A percentile compares a stretch with the other conserved stretches of the same genome.
Evolutionary conservation across 805 yeast genomes (phyloP).

Genomic region (Pichia rugopelliculosa): DNA sequence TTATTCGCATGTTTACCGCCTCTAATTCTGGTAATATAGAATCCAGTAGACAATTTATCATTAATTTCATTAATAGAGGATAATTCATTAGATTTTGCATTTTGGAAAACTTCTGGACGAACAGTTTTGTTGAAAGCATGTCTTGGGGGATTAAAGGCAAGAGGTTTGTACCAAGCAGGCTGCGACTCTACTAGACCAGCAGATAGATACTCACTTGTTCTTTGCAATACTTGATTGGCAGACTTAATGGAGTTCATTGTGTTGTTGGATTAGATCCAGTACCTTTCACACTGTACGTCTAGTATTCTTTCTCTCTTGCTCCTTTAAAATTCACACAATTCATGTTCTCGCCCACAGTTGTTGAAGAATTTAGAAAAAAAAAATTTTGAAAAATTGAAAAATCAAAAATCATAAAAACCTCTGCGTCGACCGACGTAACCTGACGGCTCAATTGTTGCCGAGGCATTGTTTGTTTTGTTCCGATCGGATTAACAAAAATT

Average conservation of each 20-base stretch:
- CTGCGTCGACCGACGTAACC: neutral
- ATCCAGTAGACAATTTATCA: constrained; percentile 13
- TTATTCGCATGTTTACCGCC: constrained; percentile 28
- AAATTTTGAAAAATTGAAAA: neutral
- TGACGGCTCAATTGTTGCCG: no score
- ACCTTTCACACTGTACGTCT: no score
- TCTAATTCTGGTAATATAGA: constrained; percentile 42
- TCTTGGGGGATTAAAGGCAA: constrained; percentile 76
- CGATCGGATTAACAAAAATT: no score
- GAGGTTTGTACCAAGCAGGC: constrained; percentile 88
- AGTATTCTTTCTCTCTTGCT: neutral
- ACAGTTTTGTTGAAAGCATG: constrained; percentile 47
- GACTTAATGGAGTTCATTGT: constrained; percentile 65
- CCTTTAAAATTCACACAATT: neutral
- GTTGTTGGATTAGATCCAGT: neutral
- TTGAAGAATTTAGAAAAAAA: neutral
- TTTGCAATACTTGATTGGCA: constrained; percentile 70
- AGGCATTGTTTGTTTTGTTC: no score
- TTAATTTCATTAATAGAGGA: constrained; percentile 15
- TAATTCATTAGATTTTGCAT: constrained; percentile 18
- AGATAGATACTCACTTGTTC: constrained; percentile 68
- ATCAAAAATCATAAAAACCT: neutral
- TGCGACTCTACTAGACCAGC: constrained; percentile 61
- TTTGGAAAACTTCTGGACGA: constrained; percentile 23
- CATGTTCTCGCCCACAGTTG: neutral